Evolutionary conservation across 257 asterid species (phyloP).

Genomic region (Plantago elongata): DNA sequence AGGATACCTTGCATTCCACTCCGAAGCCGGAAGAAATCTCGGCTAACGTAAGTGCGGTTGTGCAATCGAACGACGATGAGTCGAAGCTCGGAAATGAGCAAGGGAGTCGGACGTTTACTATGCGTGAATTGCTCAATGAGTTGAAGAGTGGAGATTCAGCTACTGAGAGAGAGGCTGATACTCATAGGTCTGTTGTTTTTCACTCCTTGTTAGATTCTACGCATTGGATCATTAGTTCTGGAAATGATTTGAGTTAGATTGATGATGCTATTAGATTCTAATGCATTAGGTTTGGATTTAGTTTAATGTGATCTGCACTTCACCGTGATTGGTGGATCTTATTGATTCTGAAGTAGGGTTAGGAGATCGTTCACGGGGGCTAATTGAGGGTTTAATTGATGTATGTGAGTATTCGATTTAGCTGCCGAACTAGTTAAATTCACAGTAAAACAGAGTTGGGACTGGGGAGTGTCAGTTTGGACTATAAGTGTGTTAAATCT

Average conservation of each 20-base stretch:
- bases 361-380: not conserved
- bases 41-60: slow-evolving; percentile 30
- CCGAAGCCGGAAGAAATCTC: slow-evolving; percentile 28
- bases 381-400: not conserved
- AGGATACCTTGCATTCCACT: slow-evolving; percentile 38
- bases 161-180: slow-evolving; percentile 41
- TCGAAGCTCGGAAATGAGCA: slow-evolving; percentile 44
- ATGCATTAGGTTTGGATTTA: no score
- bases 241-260: no score
- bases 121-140: slow-evolving; percentile 88
- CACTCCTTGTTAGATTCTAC: not conserved
- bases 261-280: no score
- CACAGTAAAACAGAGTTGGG: not conserved
- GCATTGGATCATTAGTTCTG: not conserved
- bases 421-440: not conserved
- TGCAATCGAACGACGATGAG: slow-evolving; percentile 30
- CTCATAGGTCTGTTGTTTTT: slow-evolving; percentile 50
- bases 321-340: not conserved
- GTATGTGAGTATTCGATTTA: no score
- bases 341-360: not conserved
- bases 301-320: not conserved
- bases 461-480: not conserved
- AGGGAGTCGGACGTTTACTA: slow-evolving; percentile 81
- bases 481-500: not conserved
- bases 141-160: slow-evolving; percentile 70